A percentile compares a stretch with the other conserved stretches of the same genome.
Evolutionary conservation across 139 green algal genomes (phyloP).

Genomic region (Micromonas commoda): DNA sequence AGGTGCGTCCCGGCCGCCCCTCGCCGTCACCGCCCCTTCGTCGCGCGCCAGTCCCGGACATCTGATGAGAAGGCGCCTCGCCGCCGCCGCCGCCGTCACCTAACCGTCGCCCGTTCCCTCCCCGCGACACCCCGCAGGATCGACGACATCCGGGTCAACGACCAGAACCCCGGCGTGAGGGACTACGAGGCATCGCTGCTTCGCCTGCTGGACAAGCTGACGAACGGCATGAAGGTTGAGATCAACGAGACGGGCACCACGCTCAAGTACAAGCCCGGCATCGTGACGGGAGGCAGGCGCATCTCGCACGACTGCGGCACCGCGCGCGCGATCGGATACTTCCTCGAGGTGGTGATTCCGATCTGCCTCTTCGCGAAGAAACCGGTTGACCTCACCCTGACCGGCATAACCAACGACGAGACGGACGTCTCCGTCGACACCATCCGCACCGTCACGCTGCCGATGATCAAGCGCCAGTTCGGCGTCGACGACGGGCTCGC

Average conservation of each 20-base stretch:
- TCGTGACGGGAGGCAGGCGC: slow-evolving; percentile 60
- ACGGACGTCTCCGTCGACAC: slow-evolving; percentile 76
- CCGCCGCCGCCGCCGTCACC: too few species aligned
- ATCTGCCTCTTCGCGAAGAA: slow-evolving; percentile 87
- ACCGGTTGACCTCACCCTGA: slow-evolving; percentile 70
- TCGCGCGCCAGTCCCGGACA: too few species aligned
- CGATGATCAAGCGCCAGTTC: slow-evolving; percentile 64
- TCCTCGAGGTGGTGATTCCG: slow-evolving; percentile 79
- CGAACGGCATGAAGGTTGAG: slow-evolving; percentile 85
- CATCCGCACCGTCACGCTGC: slow-evolving; percentile 82
- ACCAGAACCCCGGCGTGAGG: slow-evolving; percentile 70
- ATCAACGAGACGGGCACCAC: slow-evolving; percentile 93
- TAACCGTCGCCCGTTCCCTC: too few species aligned
- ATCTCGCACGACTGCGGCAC: slow-evolving; percentile 84
- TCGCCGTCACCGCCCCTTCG: too few species aligned
- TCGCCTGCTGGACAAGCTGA: slow-evolving; percentile 91
- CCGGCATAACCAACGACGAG: slow-evolving; percentile 86
- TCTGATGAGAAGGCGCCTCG: too few species aligned
- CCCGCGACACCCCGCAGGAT: too few species aligned
- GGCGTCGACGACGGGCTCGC: slow-evolving; percentile 57
- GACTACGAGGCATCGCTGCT: slow-evolving; percentile 88
- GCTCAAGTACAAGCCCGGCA: slow-evolving; percentile 79
- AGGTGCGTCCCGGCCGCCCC: not conserved
- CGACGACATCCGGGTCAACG: slow-evolving; percentile 75
- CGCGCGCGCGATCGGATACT: slow-evolving; percentile 78